These are phyloP conservation scores for Plasmodium chabaudi DNA, from an alignment of 169 alveolate genomes.

Conservation along the genomic window DNA sequence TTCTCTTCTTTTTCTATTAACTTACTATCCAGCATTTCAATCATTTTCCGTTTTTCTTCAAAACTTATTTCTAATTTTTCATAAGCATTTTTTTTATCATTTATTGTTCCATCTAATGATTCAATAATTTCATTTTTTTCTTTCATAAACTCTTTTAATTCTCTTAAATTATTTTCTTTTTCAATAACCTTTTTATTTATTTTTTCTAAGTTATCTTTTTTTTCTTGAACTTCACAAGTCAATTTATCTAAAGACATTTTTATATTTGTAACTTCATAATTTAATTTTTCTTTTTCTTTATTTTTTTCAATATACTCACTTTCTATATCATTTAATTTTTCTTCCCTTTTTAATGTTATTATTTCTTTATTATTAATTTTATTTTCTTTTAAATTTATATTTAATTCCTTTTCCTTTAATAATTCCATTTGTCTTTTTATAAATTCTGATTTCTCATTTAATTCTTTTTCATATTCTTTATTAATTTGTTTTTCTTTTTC, in stretches of 20 bases:
- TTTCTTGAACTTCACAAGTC: conserved; percentile 39
- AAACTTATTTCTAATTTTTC: conserved; percentile 25
- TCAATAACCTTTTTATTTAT: conserved; percentile 22
- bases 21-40: conserved; percentile 22
- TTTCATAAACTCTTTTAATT: conserved; percentile 25
- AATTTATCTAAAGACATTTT: conserved; percentile 35
- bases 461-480: conserved; percentile 35
- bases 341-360: conserved; percentile 40
- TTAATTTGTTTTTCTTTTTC: conserved; percentile 40
- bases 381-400: conserved; percentile 30
- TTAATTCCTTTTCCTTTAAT: conserved; percentile 48
- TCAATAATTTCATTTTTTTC: conserved; percentile 56
- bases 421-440: conserved; percentile 18
- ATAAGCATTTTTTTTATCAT: conserved; percentile 52
- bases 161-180: conserved; percentile 52
- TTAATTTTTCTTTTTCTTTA: conserved; percentile 55
- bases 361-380: conserved; percentile 42
- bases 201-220: conserved; percentile 55
- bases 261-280: conserved; percentile 38
- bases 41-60: conserved; percentile 36
- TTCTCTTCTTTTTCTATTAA: conserved; percentile 45
- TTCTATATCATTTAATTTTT: conserved; percentile 41
- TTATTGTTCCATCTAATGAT: conserved; percentile 28
- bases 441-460: conserved; percentile 45
- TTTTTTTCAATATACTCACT: conserved; percentile 39